Evolutionary conservation across 345 rosid species (phyloP), one percentile per base, ranked within the genome.

Genomic region (Melaleuca alternifolia): DNA sequence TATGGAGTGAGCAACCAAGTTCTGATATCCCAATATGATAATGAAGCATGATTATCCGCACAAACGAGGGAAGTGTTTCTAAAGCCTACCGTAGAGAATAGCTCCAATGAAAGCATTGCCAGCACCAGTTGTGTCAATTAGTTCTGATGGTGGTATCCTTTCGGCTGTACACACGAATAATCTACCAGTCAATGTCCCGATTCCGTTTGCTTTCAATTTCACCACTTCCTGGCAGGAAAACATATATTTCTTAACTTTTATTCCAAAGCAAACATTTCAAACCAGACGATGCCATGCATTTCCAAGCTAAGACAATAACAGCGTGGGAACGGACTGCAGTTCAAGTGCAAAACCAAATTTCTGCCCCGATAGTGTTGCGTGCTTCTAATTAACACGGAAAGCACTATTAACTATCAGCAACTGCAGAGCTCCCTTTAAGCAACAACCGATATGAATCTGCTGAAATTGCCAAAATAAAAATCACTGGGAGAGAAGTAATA

Each of bases 31-130:
- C 5, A 11, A 37, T 37, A 56, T 20, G 51, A 65, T 33, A 65
- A 33, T 65, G 79, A 65, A 37, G 13, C 79, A 65, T 33, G 21
- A 59, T 59, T 59, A 26, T 26, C 33, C 12, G 24, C 44, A 21
- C 79, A 71, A 89, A 50, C 89, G 94, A 71, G 33, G 33, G 23
- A 11, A 5, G 75, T 54, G 16, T 30, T 51, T 50, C 75, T 23
- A 30, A 71, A 33, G 13, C 79, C 51, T 92, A 94, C 98, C 96
- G 85, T 94, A 97, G 52, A 96, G 91, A 83, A 93, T 84, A 85
- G 97, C 96, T 89, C 98, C 96, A n/a, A 92, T 91, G 84, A 96
- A 97, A 21, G 99, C 98, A 92, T 97, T 94, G 37, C 98, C 96
- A 0, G 97, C 97, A 30, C 98, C 96, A 7, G 97, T 96, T 84